Conservation (phyloP, 305 asterid species). For the Coffea humblotiana region DNA sequence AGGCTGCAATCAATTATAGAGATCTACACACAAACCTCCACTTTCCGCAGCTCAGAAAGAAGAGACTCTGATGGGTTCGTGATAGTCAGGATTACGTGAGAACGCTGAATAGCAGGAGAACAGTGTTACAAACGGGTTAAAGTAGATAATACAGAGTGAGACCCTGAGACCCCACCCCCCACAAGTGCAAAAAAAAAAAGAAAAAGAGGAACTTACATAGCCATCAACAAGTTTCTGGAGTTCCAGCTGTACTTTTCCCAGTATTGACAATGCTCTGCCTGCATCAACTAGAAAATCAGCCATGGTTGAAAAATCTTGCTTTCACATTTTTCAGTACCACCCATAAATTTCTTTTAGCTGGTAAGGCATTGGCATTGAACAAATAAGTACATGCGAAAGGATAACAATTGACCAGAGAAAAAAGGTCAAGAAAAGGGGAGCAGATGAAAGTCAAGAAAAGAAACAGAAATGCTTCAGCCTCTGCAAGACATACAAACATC, state of each 20-base stretch:
- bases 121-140: constrained; percentile 33
- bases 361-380: not conserved
- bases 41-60: constrained; percentile 90
- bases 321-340: not conserved
- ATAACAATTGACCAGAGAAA: not conserved
- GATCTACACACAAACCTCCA: constrained; percentile 62
- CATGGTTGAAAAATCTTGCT: not conserved
- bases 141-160: not conserved
- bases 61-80: constrained; percentile 96
- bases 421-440: not conserved
- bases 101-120: constrained; percentile 59
- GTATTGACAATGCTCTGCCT: constrained; percentile 72
- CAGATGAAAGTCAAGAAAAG: not conserved
- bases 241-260: constrained; percentile 79
- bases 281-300: constrained; percentile 32
- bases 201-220: constrained; percentile 59
- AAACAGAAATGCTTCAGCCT: not conserved
- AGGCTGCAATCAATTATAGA: constrained; percentile 15
- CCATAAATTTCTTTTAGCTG: not conserved
- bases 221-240: constrained; percentile 79
- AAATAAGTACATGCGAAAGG: not conserved
- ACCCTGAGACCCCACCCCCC: not conserved
- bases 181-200: not conserved
- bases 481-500: not conserved
- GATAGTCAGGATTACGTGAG: constrained; percentile 74